Percentiles rank a stretch among this genome's conserved stretches.
Conservation (phyloP, 176 grass and related monocot genomes). For the Aegilops bicornis region DNA sequence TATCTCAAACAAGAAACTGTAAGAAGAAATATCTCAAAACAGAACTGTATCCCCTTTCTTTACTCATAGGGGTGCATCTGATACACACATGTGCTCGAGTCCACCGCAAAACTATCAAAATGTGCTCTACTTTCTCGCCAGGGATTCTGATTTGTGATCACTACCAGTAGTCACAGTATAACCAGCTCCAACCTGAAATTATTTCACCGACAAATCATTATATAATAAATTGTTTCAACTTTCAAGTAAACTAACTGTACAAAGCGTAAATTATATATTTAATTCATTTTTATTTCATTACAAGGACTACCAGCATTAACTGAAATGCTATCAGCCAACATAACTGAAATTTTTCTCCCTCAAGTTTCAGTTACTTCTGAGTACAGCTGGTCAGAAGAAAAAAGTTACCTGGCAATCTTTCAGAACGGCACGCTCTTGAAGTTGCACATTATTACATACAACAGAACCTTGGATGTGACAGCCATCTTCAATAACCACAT, state of each 20-base stretch:
- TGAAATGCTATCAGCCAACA: background rate
- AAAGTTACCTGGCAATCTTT: constrained; percentile 91
- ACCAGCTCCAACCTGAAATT: constrained; percentile 74
- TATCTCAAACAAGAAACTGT: background rate
- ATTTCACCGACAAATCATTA: background rate
- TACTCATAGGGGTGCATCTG: background rate
- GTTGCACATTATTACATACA: constrained; percentile 91
- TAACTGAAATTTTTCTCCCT: background rate
- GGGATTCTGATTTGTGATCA: constrained; percentile 79
- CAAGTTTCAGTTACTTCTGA: background rate
- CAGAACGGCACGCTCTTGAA: constrained; percentile 89
- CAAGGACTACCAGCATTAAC: background rate
- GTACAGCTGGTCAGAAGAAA: background rate
- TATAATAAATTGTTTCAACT: background rate
- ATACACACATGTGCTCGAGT: constrained; percentile 23
- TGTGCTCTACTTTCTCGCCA: constrained; percentile 64
- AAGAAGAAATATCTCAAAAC: background rate
- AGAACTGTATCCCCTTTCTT: background rate
- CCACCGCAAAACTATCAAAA: constrained; percentile 26
- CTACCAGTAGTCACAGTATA: constrained; percentile 84
- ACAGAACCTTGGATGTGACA: constrained; percentile 94
- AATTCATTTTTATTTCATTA: constrained; percentile 1
- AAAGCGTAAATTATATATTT: background rate
- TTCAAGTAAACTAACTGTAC: background rate
- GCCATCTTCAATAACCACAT: constrained; percentile 93